Conservation (phyloP, 805 yeast genomes). For the Lipomyces lipofer region DNA sequence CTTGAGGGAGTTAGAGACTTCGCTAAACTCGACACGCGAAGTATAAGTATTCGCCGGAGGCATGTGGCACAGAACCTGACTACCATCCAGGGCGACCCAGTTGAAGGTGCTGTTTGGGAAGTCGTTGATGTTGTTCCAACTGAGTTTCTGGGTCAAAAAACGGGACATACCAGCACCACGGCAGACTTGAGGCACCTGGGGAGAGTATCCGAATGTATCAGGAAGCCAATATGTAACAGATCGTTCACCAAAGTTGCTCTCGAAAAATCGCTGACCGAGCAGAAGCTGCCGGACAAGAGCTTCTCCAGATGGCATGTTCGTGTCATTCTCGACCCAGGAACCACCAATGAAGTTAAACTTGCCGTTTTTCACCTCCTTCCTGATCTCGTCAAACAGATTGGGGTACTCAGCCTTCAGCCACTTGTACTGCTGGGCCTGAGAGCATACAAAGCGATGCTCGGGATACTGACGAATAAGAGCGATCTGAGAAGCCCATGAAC, state of each 20-base stretch:
- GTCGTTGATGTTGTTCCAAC: slow-evolving; percentile 92
- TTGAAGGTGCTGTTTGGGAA: slow-evolving; percentile 91
- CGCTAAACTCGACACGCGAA: slow-evolving; percentile 90
- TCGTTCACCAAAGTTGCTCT: slow-evolving; percentile 72
- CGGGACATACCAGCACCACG: slow-evolving; percentile 80
- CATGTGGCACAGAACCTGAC: slow-evolving; percentile 90
- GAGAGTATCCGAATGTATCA: slow-evolving; percentile 94
- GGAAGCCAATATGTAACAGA: slow-evolving; percentile 91
- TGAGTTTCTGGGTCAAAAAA: slow-evolving; percentile 87
- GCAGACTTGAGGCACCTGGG: slow-evolving; percentile 92
- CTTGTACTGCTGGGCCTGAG: slow-evolving; percentile 93
- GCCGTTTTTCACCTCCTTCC: slow-evolving; percentile 60
- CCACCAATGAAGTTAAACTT: slow-evolving; percentile 93
- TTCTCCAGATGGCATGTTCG: slow-evolving; percentile 94
- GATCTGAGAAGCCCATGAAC: slow-evolving; percentile 94
- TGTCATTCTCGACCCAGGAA: slow-evolving; percentile 97
- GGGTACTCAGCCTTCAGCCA: slow-evolving; percentile 92
- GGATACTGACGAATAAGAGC: slow-evolving; percentile 84
- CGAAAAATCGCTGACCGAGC: slow-evolving; percentile 84
- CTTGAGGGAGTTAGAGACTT: slow-evolving; percentile 72
- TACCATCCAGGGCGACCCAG: slow-evolving; percentile 92
- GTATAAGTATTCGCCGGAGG: slow-evolving; percentile 97
- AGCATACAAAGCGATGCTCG: slow-evolving; percentile 90
- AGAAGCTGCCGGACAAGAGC: slow-evolving; percentile 84
- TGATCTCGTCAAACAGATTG: slow-evolving; percentile 61